Base-by-base conservation (phyloP, 306 rosid genomes). In the Astragalus glycyphyllos region DNA sequence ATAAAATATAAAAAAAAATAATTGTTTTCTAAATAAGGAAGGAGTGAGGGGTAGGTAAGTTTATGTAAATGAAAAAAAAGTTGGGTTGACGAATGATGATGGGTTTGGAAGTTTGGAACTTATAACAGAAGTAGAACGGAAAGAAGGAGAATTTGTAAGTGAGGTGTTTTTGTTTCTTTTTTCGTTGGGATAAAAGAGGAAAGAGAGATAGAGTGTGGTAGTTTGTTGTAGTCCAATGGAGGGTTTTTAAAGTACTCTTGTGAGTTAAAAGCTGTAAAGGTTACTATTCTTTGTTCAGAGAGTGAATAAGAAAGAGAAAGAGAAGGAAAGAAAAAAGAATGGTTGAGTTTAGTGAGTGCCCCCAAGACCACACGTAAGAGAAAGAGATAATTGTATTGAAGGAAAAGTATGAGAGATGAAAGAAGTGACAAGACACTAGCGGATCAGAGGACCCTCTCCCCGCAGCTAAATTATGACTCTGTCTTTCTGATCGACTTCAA, bases 111-210 rank as follows among this genome's bases (percentile, higher is more conserved):
- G 34, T 65, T 66, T 66, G 58, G 58, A 41, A 23, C 44, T 35
- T 55, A 41, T 65, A 65, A 15, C 66, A 50, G 42, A 70, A 62
- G 74, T 48, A 13, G 82, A 57, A 56, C 31, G 77, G 49, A 29
- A 12, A 56, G 11, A 64, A 60, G 47, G 31, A 9, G 65, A 61
- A 37, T 67, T 51, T 63, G 26, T 42, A 59, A 46, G 75, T 14
- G 23, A 58, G 10, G 3, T 6, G 11, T 59, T 2, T 11, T 6
- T n/a, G n/a, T 50, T 2, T 47, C 50, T 47, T 1, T 23, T 23
- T 42, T 44, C 45, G 76, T 60, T 77, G 56, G 78, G 7, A 5
- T 81, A 58, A 77, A 76, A 76, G 58, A 12, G 81, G 74, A 68
- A 65, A 71, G 42, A 15, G 40, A 20, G 38, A 55, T 11, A 48